Conservation (phyloP, 768 basidiomycete species). For the Rhodotorula kratochvilovae region DNA sequence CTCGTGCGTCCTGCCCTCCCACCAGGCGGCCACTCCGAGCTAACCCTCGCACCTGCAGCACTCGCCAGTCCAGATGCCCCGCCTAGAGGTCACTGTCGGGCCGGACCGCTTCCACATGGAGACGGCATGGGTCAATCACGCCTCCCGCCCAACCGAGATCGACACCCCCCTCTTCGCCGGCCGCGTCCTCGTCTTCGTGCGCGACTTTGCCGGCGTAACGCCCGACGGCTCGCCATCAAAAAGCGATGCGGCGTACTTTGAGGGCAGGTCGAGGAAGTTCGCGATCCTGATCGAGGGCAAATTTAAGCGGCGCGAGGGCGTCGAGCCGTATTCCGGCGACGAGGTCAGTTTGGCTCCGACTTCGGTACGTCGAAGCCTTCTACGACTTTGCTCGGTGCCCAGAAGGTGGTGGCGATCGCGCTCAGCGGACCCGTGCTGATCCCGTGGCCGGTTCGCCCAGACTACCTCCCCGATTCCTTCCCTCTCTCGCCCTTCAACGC, state of each 20-base stretch:
- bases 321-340: constrained; percentile 35
- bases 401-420: too few species aligned
- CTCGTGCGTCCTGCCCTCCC: too few species aligned
- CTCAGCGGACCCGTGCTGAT: background rate
- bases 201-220: constrained; percentile 40
- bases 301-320: constrained; percentile 36
- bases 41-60: too few species aligned
- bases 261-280: constrained; percentile 33
- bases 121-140: constrained; percentile 37
- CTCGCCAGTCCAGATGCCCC: background rate
- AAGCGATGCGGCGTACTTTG: constrained; percentile 35
- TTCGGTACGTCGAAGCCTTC: constrained; percentile 13
- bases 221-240: constrained; percentile 36
- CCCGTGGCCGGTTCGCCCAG: background rate
- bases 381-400: too few species aligned
- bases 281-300: constrained; percentile 42
- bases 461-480: constrained; percentile 40
- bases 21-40: too few species aligned
- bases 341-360: constrained; percentile 40
- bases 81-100: constrained; percentile 22
- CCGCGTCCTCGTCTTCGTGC: constrained; percentile 37
- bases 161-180: constrained; percentile 40
- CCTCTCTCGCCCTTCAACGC: constrained; percentile 38
- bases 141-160: constrained; percentile 35
- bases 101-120: constrained; percentile 19